phyloP scores from a whole-genome alignment of 306 rosid species.

The Rosa rugosa region DNA sequence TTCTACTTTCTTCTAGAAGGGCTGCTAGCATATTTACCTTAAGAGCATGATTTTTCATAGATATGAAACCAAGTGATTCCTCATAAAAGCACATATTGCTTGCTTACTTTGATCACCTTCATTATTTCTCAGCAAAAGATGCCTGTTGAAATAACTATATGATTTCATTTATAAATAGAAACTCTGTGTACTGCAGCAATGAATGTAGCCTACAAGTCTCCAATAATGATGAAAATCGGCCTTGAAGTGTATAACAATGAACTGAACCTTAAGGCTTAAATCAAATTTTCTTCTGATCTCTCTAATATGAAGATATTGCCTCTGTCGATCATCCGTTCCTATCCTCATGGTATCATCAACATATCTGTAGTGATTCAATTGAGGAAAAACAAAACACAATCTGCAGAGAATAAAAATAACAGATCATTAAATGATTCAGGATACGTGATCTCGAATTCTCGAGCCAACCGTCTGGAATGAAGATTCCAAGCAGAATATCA shows the following conservation, averaged over 20 bases:
- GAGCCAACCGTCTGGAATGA: conserved; percentile 93
- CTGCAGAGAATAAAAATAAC: background rate
- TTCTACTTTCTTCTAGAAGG: background rate
- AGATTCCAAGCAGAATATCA: conserved; percentile 68
- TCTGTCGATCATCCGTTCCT: conserved; percentile 82
- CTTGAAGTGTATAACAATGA: background rate
- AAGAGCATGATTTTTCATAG: background rate
- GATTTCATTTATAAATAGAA: background rate
- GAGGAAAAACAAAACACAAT: conserved; percentile 27
- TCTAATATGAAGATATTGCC: conserved; percentile 75
- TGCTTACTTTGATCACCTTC: background rate
- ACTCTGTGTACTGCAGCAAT: background rate
- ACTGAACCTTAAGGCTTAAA: background rate
- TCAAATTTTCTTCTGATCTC: conserved; percentile 39
- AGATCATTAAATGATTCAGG: conserved; percentile 31
- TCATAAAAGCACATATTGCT: background rate
- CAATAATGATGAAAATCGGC: background rate
- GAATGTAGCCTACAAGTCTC: background rate
- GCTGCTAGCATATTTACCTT: background rate
- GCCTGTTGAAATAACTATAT: background rate
- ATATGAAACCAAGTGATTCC: background rate
- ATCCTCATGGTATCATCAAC: conserved; percentile 75
- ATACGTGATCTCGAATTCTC: conserved; percentile 75
- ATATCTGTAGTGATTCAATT: conserved; percentile 45
- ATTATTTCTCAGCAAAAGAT: background rate